Conservation (phyloP, 2,329 filamentous ascomycete species). For the Aspergillus aculeatinus region DNA sequence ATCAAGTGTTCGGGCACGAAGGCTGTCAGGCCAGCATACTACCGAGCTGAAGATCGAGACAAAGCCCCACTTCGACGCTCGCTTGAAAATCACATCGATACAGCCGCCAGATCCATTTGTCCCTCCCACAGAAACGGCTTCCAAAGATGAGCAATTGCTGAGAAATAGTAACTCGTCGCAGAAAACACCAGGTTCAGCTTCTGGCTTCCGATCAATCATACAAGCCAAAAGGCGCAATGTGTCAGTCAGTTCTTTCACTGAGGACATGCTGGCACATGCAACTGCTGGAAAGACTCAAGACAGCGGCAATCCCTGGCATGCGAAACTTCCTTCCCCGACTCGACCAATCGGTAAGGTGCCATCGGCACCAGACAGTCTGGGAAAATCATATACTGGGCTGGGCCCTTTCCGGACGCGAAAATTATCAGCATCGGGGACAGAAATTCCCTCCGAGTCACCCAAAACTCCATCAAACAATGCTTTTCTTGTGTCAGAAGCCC, state of each 20-base stretch:
- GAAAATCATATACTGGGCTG: constrained; percentile 70
- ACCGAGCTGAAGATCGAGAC: constrained; percentile 92
- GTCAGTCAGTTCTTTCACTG: constrained; percentile 37
- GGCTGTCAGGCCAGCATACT: constrained; percentile 75
- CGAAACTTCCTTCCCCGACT: constrained; percentile 35
- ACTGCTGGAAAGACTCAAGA: constrained; percentile 46
- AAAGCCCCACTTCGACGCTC: constrained; percentile 34
- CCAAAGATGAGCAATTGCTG: constrained; percentile 30
- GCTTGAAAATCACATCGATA: constrained; percentile 26
- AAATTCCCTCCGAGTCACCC: constrained; percentile 66
- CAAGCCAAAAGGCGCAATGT: constrained; percentile 32
- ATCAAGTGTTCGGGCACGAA: constrained; percentile 67
- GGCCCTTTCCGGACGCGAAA: constrained; percentile 73
- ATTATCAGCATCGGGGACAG: constrained; percentile 63
- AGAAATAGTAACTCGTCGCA: constrained; percentile 17
- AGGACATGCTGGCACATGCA: constrained; percentile 43
- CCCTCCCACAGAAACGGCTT: constrained; percentile 27
- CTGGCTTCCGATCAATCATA: constrained; percentile 19
- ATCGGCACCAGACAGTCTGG: constrained; percentile 47
- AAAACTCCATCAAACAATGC: constrained; percentile 71
- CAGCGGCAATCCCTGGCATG: constrained; percentile 25
- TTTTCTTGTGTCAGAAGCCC: constrained; percentile 54
- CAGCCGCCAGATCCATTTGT: constrained; percentile 26
- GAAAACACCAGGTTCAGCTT: constrained; percentile 12
- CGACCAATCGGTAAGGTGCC: constrained; percentile 40